Evolutionary conservation across 2,329 filamentous ascomycete species (phyloP), one percentile per base, ranked within the genome.

Genomic region (Phoma herbarum): DNA sequence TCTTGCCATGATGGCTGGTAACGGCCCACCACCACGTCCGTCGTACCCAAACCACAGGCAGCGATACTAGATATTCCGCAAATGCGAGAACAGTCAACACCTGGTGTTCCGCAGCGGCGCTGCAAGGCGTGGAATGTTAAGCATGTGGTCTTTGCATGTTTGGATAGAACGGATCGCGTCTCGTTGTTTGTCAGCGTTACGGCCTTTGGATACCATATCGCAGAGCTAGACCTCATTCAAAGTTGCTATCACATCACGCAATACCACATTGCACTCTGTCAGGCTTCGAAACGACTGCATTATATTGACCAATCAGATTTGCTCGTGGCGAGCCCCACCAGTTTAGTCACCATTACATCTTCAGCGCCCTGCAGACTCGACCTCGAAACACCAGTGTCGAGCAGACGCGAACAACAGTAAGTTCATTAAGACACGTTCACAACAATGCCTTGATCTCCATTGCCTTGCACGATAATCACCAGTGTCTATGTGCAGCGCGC

Each of bases 1-100:
- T 61, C 62, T 77, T 52, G 75, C 75, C 12, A 72, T 74, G 75
- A 72, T 78, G 73, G 59, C 66, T 25, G 61, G 61, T 5, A 66
- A 63, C 14, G 57, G 57, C n/a, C 55, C 54, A 12, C 54, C 62
- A 3, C 26, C 46, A 23, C 60, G 57, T 11, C 63, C 64, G 1
- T 44, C 51, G 20, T 54, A 59, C 33, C 57, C 57, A 31, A 52
- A 33, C 3, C 65, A 70, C 35, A 66, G 67, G 57, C 64, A 68
- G 56, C 62, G 68, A 23, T 70, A 68, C 48, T 69, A 60, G 42
- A 23, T 23, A 2, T n/a, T n/a, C 7, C 8, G 12, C 37, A n/a
- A n/a, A n/a, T 20, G 37, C 37, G 10, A 22, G 37, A 20, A 11
- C 11, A 4, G 11, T 23, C 7, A 22, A 22, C 3, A 7, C 8